Percentiles rank a stretch among this genome's conserved stretches.
These are phyloP conservation scores for Fusarium longipes DNA, from an alignment of 2,329 filamentous ascomycete genomes.

Conservation along the genomic window DNA sequence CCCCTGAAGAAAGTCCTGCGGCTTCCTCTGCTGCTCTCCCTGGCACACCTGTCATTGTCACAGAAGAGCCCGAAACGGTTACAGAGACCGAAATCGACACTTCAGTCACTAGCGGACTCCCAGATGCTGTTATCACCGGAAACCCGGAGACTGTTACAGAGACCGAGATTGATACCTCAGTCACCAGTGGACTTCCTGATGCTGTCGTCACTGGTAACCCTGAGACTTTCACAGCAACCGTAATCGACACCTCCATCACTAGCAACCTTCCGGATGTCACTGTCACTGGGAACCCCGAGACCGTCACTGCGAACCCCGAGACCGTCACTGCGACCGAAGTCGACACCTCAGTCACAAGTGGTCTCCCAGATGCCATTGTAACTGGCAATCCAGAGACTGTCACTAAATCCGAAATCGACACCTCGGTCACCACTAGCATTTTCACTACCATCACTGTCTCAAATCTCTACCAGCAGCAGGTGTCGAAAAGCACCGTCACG, in stretches of 20 bases:
- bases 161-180: constrained; percentile 33
- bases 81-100: constrained; percentile 48
- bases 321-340: constrained; percentile 47
- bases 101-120: constrained; percentile 46
- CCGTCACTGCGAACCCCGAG: constrained; percentile 45
- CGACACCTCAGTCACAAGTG: constrained; percentile 31
- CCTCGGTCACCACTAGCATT: constrained; percentile 36
- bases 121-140: constrained; percentile 50
- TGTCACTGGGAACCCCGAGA: constrained; percentile 45
- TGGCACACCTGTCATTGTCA: constrained; percentile 37
- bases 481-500: constrained; percentile 41
- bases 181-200: constrained; percentile 40
- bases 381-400: constrained; percentile 43
- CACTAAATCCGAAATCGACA: constrained; percentile 45
- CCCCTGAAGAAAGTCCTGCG: constrained; percentile 30
- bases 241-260: constrained; percentile 43
- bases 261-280: constrained; percentile 38
- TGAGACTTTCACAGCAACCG: constrained; percentile 44
- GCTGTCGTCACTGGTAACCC: constrained; percentile 43
- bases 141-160: constrained; percentile 49
- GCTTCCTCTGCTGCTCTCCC: constrained; percentile 36
- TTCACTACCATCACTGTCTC: constrained; percentile 48
- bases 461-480: constrained; percentile 41
- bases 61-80: constrained; percentile 49
- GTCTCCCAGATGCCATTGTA: constrained; percentile 43